phyloP scores from a whole-genome alignment of 1,284 basidiomycete species.

The Quambalaria eucalypti region DNA sequence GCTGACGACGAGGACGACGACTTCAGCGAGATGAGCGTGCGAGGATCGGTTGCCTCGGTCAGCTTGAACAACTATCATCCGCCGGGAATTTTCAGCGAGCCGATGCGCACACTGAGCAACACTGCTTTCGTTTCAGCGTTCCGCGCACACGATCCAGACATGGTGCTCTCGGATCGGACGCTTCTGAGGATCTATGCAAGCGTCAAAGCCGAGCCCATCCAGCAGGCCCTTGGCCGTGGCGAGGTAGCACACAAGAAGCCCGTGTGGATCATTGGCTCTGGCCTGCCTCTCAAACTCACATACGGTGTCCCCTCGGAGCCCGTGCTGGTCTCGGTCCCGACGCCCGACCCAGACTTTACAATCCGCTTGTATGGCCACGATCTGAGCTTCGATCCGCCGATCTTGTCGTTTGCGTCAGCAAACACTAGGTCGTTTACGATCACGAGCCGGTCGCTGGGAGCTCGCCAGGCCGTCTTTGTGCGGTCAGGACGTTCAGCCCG shows the following conservation, averaged over 20 bases:
- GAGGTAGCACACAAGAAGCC: constrained; percentile 8
- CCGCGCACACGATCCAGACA: constrained; percentile 22
- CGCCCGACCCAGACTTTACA: constrained; percentile 33
- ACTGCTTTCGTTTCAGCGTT: constrained; percentile 27
- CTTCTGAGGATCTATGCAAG: constrained; percentile 33
- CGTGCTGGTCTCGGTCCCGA: constrained; percentile 30
- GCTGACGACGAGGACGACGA: not conserved
- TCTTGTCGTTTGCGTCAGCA: constrained; percentile 27
- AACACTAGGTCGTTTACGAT: constrained; percentile 32
- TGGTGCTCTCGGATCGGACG: constrained; percentile 33
- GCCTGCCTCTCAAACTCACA: constrained; percentile 23
- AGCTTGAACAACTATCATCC: not conserved
- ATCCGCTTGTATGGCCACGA: constrained; percentile 36
- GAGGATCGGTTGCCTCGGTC: constrained; percentile 7
- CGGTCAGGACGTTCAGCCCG: constrained; percentile 29
- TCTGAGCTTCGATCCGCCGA: constrained; percentile 33
- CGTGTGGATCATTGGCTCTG: constrained; percentile 18
- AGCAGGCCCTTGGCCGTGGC: constrained; percentile 17
- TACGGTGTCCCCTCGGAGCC: constrained; percentile 32
- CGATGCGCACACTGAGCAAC: constrained; percentile 15
- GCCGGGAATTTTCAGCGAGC: constrained; percentile 23
- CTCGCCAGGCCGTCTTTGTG: constrained; percentile 33
- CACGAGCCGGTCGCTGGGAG: constrained; percentile 26
- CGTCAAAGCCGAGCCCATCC: constrained; percentile 26
- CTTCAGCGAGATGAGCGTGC: not conserved